Conservation (phyloP, 208 protist species). For the Borovskyia barvae region DNA sequence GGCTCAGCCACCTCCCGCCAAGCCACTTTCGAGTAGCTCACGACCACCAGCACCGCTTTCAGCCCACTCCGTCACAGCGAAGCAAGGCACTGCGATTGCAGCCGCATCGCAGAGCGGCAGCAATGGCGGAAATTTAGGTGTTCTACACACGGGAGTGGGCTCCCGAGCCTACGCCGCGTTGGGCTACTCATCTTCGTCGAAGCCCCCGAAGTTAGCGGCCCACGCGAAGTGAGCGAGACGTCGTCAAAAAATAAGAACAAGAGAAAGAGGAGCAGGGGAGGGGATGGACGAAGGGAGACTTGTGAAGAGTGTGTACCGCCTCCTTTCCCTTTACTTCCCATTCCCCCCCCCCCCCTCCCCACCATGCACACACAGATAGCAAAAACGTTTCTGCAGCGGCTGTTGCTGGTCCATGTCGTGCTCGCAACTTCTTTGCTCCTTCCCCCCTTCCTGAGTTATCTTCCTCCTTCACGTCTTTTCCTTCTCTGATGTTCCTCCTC, state of each 20-base stretch:
- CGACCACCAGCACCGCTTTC: not conserved
- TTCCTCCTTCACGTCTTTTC: not conserved
- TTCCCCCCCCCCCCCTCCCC: not conserved
- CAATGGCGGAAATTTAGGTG: not conserved
- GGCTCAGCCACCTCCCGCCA: not conserved
- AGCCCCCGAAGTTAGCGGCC: slow-evolving; percentile 14
- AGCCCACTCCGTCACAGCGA: not conserved
- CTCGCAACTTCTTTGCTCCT: not conserved
- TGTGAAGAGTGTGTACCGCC: not conserved
- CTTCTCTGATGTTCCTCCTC: not conserved
- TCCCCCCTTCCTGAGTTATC: not conserved
- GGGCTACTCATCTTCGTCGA: not conserved
- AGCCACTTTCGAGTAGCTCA: slow-evolving; percentile 1
- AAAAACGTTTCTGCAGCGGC: no score
- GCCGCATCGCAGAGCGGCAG: not conserved
- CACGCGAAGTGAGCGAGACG: not conserved
- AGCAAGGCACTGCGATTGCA: not conserved
- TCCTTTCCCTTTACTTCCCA: not conserved
- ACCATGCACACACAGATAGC: no score
- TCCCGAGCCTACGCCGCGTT: slow-evolving; percentile 10
- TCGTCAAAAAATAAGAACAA: no score
- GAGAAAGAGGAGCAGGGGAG: no score
- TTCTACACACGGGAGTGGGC: not conserved
- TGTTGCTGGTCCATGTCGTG: no score
- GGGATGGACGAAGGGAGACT: not conserved